Percentiles rank a stretch among this genome's conserved stretches.
Evolutionary conservation across 2,329 filamentous ascomycete genomes (phyloP).

Genomic region (Alternaria sp.): DNA sequence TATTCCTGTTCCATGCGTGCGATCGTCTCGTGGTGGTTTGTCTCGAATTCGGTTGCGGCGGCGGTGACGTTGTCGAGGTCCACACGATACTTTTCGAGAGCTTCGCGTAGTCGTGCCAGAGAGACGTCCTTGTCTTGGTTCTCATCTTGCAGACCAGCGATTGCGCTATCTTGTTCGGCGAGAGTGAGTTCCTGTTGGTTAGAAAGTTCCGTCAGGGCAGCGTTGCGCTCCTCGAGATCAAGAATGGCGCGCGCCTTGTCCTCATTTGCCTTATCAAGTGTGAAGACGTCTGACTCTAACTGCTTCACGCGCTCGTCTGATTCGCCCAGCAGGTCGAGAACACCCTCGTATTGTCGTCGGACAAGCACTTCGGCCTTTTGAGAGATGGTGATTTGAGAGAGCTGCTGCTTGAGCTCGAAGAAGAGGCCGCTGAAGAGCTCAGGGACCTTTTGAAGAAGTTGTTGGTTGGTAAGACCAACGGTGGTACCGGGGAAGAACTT

Average conservation of each 20-base stretch:
- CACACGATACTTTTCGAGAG: slow-evolving; percentile 51
- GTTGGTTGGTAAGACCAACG: slow-evolving; percentile 49
- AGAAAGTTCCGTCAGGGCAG: slow-evolving; percentile 37
- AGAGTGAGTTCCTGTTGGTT: slow-evolving; percentile 49
- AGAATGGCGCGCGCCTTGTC: slow-evolving; percentile 49
- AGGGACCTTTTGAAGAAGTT: slow-evolving; percentile 51
- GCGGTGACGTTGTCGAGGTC: slow-evolving; percentile 51
- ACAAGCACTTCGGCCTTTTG: slow-evolving; percentile 51
- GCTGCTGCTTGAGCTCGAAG: slow-evolving; percentile 45
- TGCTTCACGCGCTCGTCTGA: slow-evolving; percentile 47
- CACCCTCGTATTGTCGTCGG: slow-evolving; percentile 43
- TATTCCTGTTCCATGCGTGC: slow-evolving; percentile 52
- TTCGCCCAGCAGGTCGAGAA: slow-evolving; percentile 41
- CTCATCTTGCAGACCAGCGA: slow-evolving; percentile 40
- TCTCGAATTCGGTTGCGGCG: slow-evolving; percentile 53
- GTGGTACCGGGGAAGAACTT: slow-evolving; percentile 52
- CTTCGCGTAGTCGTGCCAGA: slow-evolving; percentile 49
- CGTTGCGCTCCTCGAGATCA: slow-evolving; percentile 48
- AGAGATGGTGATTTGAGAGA: slow-evolving; percentile 37
- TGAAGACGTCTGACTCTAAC: slow-evolving; percentile 49
- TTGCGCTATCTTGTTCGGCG: slow-evolving; percentile 37
- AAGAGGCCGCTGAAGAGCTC: slow-evolving; percentile 51
- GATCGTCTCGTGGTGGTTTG: slow-evolving; percentile 49
- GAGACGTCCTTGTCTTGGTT: slow-evolving; percentile 46
- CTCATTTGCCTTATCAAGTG: slow-evolving; percentile 51